Base-by-base conservation (phyloP, 352 stramenopile genomes). In the Hyaloperonospora arabidopsidis region DNA sequence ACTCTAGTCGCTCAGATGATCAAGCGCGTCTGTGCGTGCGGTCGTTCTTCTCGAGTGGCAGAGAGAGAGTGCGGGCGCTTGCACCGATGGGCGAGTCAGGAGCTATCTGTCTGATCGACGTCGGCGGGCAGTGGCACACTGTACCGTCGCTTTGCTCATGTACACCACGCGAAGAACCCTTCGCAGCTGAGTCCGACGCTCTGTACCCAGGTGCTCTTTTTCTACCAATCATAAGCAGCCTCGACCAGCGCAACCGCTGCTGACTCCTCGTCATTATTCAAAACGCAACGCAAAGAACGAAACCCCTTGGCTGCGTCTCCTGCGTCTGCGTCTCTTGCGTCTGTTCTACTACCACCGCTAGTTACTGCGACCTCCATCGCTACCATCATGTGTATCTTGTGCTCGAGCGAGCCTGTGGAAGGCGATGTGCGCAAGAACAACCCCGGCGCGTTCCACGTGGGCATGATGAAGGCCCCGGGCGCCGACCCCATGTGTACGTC, bases 381-480 rank as follows among this genome's bases (percentile, higher is more conserved):
- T 8, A 8, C 25, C 25, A 32, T 28, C 25, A 86, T 89, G 72
- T 91, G 76, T 59, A 67, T 76, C 48, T 53, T 89, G 54, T 91
- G 78, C 66, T 84, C 83, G 39, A 64, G 66, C 25, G 77, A 87
- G 10, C 80, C 83, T 6, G 52, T 93, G 1, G 79, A 84, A 6
- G 72, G 73, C 38, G 74, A 91, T 59, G 59, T 74, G 28, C 83
- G 83, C 57, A 73, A 86, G 49, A 51, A 77, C 39, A 89, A 96
- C 64, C 62, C 63, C 0, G 68, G 81, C 23, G 60, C 61, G 14
- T 97, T 96, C 67, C 73, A 86, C 19, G 77, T 97, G 53, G 76
- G 66, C 45, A 88, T 97, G 75, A 95, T 94, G 70, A 48, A 93
- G 38, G 89, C 89, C 19, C 83, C 86, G 8, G 66, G 67, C 50